A percentile compares a stretch with the other conserved stretches of the same genome.
Evolutionary conservation across 495 filamentous ascomycete genomes (phyloP).

Genomic region (Neurospora africana): DNA sequence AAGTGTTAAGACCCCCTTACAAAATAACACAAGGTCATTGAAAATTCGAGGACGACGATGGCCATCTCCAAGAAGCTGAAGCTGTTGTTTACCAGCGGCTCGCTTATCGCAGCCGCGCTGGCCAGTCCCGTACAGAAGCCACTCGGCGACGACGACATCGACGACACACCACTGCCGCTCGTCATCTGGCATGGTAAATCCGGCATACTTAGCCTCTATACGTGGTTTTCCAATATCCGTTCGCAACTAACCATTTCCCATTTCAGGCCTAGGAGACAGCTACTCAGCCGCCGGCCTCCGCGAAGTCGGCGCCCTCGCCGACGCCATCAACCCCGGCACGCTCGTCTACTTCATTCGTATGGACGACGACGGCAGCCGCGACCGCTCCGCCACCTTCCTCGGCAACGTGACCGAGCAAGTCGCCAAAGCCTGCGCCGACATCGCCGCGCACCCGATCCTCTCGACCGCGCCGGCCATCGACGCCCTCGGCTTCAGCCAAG

Average conservation of each 20-base stretch:
- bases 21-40: not conserved
- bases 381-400: slow-evolving; percentile 78
- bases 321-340: slow-evolving; percentile 67
- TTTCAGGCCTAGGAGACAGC: slow-evolving; percentile 45
- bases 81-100: slow-evolving; percentile 17
- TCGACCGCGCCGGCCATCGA: slow-evolving; percentile 73
- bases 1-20: too few relatives aligned
- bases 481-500: slow-evolving; percentile 89
- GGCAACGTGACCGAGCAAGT: slow-evolving; percentile 82
- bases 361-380: slow-evolving; percentile 49
- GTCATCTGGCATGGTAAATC: slow-evolving; percentile 90
- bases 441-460: slow-evolving; percentile 67
- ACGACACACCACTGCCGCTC: slow-evolving; percentile 63
- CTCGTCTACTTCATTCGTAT: slow-evolving; percentile 74
- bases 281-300: slow-evolving; percentile 67
- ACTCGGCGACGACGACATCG: slow-evolving; percentile 22
- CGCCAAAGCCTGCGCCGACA: slow-evolving; percentile 64
- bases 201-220: not conserved
- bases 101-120: slow-evolving; percentile 16
- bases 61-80: slow-evolving; percentile 8
- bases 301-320: slow-evolving; percentile 53
- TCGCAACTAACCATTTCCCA: not conserved
- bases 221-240: not conserved
- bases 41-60: slow-evolving; percentile 4
- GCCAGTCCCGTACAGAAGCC: slow-evolving; percentile 14